These are phyloP conservation scores for Tylopilus sp. DNA, from an alignment of 768 basidiomycete species.

Conservation along the genomic window DNA sequence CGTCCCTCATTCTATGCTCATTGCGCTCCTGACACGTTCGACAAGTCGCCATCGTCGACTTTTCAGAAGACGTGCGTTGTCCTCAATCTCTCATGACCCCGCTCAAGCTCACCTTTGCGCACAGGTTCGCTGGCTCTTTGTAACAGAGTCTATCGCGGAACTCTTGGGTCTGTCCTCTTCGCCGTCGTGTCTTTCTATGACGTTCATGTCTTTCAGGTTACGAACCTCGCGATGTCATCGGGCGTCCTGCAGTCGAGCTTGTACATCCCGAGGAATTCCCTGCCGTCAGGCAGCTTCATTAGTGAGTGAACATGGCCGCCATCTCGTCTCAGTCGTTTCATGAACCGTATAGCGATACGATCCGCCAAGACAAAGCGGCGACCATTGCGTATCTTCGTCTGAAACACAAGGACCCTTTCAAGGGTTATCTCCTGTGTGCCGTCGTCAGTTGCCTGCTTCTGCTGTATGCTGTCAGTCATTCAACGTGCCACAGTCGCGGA, in stretches of 20 bases:
- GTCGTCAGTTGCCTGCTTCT: conserved; percentile 49
- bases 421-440: conserved; percentile 71
- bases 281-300: conserved; percentile 64
- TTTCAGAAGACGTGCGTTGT: conserved; percentile 60
- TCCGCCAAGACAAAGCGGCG: conserved; percentile 75
- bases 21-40: conserved; percentile 6
- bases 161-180: conserved; percentile 47
- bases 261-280: conserved; percentile 79
- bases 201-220: conserved; percentile 45
- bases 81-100: not conserved
- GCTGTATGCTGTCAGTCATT: not conserved
- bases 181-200: not conserved
- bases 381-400: conserved; percentile 75
- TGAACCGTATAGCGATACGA: conserved; percentile 55
- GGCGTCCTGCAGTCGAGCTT: conserved; percentile 65
- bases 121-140: conserved; percentile 65
- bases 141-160: conserved; percentile 63
- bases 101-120: not conserved
- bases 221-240: conserved; percentile 70
- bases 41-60: conserved; percentile 77
- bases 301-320: conserved; percentile 37
- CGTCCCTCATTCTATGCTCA: conserved; percentile 28
- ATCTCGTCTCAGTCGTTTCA: not conserved
- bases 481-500: conserved; percentile 44
- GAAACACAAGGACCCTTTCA: conserved; percentile 74